Percentiles rank a stretch among this genome's conserved stretches.
Evolutionary conservation across 495 filamentous ascomycete genomes (phyloP).

Genomic region (Podospora conica): DNA sequence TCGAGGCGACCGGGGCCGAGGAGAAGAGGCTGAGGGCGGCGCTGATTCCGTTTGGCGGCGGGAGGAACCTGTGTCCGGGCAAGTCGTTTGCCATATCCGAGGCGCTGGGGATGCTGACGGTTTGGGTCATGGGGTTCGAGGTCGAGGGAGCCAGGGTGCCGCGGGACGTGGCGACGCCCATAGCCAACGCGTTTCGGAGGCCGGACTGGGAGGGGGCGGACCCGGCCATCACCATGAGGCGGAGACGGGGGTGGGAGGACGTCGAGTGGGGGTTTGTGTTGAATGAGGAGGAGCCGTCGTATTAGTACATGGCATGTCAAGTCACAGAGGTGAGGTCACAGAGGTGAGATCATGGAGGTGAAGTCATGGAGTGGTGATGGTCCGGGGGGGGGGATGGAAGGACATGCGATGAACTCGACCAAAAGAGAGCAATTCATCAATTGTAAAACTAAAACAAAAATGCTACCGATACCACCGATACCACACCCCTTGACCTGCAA

Average conservation of each 20-base stretch:
- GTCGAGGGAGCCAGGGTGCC: constrained; percentile 15
- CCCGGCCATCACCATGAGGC: constrained; percentile 3
- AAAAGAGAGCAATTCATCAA: neutral
- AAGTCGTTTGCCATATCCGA: constrained; percentile 40
- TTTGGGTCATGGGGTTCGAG: constrained; percentile 36
- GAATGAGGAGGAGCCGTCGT: neutral
- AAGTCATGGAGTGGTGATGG: neutral
- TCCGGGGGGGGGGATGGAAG: neutral
- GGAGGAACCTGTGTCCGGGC: constrained; percentile 41
- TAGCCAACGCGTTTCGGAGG: constrained; percentile 2
- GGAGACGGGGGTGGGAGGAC: constrained; percentile 25
- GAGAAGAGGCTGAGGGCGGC: constrained; percentile 18
- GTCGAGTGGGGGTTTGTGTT: constrained; percentile 20
- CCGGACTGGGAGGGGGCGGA: constrained; percentile 2
- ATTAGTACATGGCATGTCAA: neutral
- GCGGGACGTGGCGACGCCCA: neutral
- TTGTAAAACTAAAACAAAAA: neutral
- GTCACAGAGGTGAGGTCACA: no score
- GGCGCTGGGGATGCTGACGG: constrained; percentile 30
- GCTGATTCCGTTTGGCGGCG: constrained; percentile 41
- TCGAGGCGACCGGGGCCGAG: constrained; percentile 15
- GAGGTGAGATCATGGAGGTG: no score
- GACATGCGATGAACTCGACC: no score
- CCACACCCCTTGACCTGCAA: neutral
- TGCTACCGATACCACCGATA: neutral